Conservation (phyloP, 306 rosid genomes). For the Gleditsia sinensis region DNA sequence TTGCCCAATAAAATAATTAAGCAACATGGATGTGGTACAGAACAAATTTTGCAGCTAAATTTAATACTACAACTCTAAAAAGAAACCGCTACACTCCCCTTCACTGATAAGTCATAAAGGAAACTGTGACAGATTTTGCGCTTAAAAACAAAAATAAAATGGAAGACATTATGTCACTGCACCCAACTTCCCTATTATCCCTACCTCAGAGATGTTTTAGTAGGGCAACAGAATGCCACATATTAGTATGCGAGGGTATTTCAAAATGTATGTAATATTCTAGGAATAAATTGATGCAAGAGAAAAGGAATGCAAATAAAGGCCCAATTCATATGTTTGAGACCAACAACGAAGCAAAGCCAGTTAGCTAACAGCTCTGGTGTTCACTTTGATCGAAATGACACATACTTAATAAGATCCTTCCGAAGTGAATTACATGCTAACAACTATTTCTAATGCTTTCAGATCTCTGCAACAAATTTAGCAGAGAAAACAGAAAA, state of each 20-base stretch:
- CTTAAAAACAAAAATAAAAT: neutral
- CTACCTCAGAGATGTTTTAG: slow-evolving; percentile 21
- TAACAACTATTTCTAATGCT: slow-evolving; percentile 16
- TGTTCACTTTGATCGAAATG: neutral
- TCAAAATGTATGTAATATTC: neutral
- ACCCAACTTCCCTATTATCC: slow-evolving; percentile 18
- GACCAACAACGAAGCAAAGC: slow-evolving; percentile 21
- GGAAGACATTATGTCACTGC: slow-evolving; percentile 18
- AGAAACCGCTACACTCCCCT: slow-evolving; percentile 18
- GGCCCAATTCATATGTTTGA: neutral
- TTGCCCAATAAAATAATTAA: no score
- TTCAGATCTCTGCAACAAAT: slow-evolving; percentile 10
- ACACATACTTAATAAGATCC: neutral
- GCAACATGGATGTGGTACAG: neutral
- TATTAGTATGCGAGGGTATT: slow-evolving; percentile 24
- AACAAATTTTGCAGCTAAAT: slow-evolving; percentile 2
- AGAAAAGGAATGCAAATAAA: slow-evolving; percentile 17
- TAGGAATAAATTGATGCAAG: slow-evolving; percentile 13
- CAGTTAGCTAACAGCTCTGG: neutral
- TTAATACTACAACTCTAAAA: neutral
- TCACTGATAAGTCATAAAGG: neutral
- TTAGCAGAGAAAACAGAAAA: neutral
- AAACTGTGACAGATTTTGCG: neutral
- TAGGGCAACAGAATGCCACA: neutral
- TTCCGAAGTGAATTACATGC: neutral